Percentiles rank a stretch among this genome's conserved stretches.
Conservation (phyloP, 768 basidiomycete genomes). For the Lactarius akahatsu region DNA sequence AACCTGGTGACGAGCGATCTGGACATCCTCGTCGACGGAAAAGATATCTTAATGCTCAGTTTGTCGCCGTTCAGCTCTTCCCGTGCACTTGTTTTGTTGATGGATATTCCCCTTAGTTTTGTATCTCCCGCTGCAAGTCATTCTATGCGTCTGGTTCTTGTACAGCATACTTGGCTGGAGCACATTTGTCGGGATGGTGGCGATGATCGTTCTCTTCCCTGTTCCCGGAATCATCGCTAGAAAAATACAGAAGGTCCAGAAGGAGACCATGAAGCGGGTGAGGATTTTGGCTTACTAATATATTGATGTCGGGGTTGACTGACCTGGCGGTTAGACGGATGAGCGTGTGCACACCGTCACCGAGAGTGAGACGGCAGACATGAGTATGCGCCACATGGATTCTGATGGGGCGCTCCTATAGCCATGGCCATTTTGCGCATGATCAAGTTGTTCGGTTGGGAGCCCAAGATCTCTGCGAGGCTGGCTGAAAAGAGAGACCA, state of each 20-base stretch:
- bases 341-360: conserved; percentile 46
- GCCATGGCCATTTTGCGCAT: conserved; percentile 44
- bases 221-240: conserved; percentile 44
- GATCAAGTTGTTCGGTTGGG: conserved; percentile 65
- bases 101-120: conserved; percentile 31
- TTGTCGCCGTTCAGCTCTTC: not conserved
- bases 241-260: conserved; percentile 39
- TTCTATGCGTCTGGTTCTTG: conserved; percentile 43
- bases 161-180: conserved; percentile 51
- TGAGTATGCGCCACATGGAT: not conserved
- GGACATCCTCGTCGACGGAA: conserved; percentile 33
- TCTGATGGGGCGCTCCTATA: conserved; percentile 23
- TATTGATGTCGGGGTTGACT: not conserved
- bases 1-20: conserved; percentile 72
- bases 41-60: conserved; percentile 31
- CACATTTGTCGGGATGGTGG: conserved; percentile 43
- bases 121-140: conserved; percentile 43
- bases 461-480: conserved; percentile 43
- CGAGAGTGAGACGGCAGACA: conserved; percentile 37
- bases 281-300: conserved; percentile 3
- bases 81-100: not conserved
- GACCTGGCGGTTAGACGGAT: conserved; percentile 40
- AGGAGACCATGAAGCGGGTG: conserved; percentile 43
- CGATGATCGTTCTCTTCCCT: conserved; percentile 43
- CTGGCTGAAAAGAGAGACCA: conserved; percentile 39